phyloP scores from a whole-genome alignment of 2,329 filamentous ascomycete species.

The Chrysoporthe austroafricana region DNA sequence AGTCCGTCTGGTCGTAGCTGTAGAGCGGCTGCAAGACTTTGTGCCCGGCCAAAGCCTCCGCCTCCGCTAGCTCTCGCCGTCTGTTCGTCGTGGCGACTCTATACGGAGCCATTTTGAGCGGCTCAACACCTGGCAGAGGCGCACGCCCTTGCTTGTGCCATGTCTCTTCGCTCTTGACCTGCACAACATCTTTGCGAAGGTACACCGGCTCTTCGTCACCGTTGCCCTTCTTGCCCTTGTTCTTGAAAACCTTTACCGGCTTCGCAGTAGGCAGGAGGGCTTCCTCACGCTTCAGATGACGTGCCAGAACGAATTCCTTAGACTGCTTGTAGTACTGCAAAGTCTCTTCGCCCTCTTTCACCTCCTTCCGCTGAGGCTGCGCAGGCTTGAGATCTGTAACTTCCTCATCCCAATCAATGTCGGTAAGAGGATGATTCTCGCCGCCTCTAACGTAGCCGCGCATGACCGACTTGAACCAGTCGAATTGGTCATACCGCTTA shows the following conservation, averaged over 20 bases:
- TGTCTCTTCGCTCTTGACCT: conserved; percentile 89
- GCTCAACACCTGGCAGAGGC: conserved; percentile 69
- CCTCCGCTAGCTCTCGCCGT: conserved; percentile 86
- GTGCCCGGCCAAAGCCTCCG: conserved; percentile 75
- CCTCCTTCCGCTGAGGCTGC: conserved; percentile 72
- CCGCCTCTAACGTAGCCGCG: conserved; percentile 65
- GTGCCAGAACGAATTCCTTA: conserved; percentile 79
- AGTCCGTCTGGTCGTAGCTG: conserved; percentile 83
- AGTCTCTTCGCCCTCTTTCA: conserved; percentile 77
- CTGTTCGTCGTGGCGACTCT: conserved; percentile 88
- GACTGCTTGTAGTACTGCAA: conserved; percentile 88
- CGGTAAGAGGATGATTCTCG: conserved; percentile 59
- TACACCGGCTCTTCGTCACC: conserved; percentile 80
- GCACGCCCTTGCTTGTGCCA: conserved; percentile 97
- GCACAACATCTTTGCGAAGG: conserved; percentile 75
- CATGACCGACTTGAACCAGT: conserved; percentile 88
- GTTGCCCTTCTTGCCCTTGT: conserved; percentile 71
- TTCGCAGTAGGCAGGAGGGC: conserved; percentile 72
- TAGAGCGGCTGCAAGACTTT: conserved; percentile 89
- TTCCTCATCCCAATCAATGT: conserved; percentile 80
- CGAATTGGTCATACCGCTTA: conserved; percentile 74
- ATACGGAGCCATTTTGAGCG: conserved; percentile 86
- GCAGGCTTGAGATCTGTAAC: conserved; percentile 74
- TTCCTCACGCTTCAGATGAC: conserved; percentile 90
- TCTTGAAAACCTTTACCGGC: conserved; percentile 74